Conservation (phyloP, 179 eudicot genomes). For the Drosera spatulata region DNA sequence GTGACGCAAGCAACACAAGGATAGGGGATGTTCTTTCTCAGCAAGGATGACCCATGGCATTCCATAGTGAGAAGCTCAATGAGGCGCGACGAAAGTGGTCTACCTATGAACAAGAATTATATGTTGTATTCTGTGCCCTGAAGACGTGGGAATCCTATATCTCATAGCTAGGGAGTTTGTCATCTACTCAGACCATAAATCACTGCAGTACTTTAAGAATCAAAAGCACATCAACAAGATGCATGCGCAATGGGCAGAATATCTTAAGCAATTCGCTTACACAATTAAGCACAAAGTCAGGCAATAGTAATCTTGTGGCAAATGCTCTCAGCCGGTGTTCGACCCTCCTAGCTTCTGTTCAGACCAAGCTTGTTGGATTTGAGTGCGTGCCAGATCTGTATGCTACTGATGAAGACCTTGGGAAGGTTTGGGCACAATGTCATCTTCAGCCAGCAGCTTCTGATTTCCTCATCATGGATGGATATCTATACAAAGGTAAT, state of each 20-base stretch:
- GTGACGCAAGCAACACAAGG: background rate
- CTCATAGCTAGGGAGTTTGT: background rate
- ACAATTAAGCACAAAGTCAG: background rate
- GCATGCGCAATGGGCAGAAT: background rate
- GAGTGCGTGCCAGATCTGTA: background rate
- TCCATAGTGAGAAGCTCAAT: background rate
- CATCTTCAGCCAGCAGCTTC: too few species aligned
- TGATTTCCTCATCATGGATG: too few species aligned
- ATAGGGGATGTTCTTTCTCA: background rate
- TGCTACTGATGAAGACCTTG: background rate
- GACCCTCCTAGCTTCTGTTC: background rate
- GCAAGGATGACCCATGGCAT: background rate
- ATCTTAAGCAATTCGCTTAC: background rate
- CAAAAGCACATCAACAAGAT: constrained; percentile 1
- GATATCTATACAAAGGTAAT: too few species aligned
- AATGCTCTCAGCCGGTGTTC: background rate
- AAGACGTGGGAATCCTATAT: background rate
- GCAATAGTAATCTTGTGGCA: background rate
- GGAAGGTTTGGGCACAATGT: too few species aligned
- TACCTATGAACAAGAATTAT: background rate
- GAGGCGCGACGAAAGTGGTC: background rate
- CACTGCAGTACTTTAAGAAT: background rate
- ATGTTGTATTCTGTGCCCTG: background rate
- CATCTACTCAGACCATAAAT: background rate
- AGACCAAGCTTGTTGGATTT: background rate